Base-by-base conservation (phyloP, 495 filamentous ascomycete genomes). In the Penicilliopsis zonata region DNA sequence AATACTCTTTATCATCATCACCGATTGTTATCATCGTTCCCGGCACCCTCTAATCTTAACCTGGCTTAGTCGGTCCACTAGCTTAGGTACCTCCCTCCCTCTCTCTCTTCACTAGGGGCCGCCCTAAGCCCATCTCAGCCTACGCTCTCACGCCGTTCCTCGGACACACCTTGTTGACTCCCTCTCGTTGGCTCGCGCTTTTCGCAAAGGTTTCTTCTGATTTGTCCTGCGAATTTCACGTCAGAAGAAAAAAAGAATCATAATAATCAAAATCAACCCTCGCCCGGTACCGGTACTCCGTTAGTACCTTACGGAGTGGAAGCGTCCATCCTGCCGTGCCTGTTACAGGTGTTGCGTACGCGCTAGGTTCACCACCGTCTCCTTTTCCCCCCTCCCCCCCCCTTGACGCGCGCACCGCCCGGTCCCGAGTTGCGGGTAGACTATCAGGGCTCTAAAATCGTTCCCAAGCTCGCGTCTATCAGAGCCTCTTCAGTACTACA, bases 281-380 rank as follows among this genome's bases (percentile, higher is more conserved):
- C n/a, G n/a, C n/a, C 21, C 25, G 37, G 47, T 58, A 45, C 45
- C 49, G n/a, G n/a, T n/a, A n/a, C n/a, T n/a, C n/a, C n/a, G n/a
- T n/a, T n/a, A n/a, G n/a, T n/a, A n/a, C n/a, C n/a, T n/a, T n/a
- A n/a, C n/a, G n/a, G n/a, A n/a, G n/a, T n/a, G n/a, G n/a, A n/a
- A n/a, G n/a, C n/a, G n/a, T n/a, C n/a, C n/a, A n/a, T n/a, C n/a
- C n/a, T n/a, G n/a, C n/a, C n/a, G n/a, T n/a, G n/a, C n/a, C n/a
- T n/a, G n/a, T n/a, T 54, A 58, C 53, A 52, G 49, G 36, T 27
- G 25, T n/a, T 37, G 30, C 39, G 40, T 42, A 44, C 24, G 47
- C 55, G 57, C 57, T 62, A 57, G 55, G 55, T 59, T 62, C 53
- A 56, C 50, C 26, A 43, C 36, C 32, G n/a, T n/a, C n/a, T n/a